Evolutionary conservation across 139 green algal species (phyloP).

Genomic region (Desmodesmus armatus): DNA sequence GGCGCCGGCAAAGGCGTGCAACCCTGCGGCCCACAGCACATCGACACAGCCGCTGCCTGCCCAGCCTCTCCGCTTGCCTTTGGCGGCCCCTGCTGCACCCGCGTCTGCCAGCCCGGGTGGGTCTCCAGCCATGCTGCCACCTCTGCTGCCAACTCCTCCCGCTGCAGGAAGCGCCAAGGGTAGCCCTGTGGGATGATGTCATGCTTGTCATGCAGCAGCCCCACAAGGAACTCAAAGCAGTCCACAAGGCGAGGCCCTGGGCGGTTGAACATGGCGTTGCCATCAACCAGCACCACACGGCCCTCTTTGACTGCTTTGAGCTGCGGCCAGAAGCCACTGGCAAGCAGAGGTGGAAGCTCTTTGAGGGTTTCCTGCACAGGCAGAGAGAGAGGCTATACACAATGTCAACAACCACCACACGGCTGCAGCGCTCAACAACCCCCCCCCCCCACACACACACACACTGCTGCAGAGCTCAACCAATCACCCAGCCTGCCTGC

Average conservation of each 20-base stretch:
- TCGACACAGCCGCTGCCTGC: not conserved
- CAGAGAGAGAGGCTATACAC: too few species aligned
- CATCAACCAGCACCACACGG: slow-evolving; percentile 84
- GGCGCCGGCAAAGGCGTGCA: too few species aligned
- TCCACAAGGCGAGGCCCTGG: slow-evolving; percentile 85
- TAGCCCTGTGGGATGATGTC: slow-evolving; percentile 30
- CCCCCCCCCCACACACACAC: too few species aligned
- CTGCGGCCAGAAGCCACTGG: slow-evolving; percentile 56
- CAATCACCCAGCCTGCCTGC: too few species aligned
- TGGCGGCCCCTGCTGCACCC: slow-evolving; percentile 35
- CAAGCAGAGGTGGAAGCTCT: slow-evolving; percentile 47
- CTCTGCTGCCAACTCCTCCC: slow-evolving; percentile 8
- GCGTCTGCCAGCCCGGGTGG: slow-evolving; percentile 35
- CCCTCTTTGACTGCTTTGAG: slow-evolving; percentile 79
- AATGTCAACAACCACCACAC: too few species aligned
- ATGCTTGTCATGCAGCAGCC: slow-evolving; percentile 70
- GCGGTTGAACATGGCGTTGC: slow-evolving; percentile 87
- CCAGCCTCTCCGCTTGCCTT: not conserved
- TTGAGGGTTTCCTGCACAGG: slow-evolving; percentile 44
- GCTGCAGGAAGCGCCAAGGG: slow-evolving; percentile 6
- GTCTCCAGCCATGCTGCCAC: slow-evolving; percentile 20
- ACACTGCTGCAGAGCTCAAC: too few species aligned
- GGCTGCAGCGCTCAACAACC: too few species aligned
- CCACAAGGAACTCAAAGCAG: slow-evolving; percentile 86
- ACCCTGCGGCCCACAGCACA: too few species aligned